These are phyloP conservation scores for Fusarium odoratissimum DNA, from an alignment of 2,329 filamentous ascomycete species.

Conservation along the genomic window DNA sequence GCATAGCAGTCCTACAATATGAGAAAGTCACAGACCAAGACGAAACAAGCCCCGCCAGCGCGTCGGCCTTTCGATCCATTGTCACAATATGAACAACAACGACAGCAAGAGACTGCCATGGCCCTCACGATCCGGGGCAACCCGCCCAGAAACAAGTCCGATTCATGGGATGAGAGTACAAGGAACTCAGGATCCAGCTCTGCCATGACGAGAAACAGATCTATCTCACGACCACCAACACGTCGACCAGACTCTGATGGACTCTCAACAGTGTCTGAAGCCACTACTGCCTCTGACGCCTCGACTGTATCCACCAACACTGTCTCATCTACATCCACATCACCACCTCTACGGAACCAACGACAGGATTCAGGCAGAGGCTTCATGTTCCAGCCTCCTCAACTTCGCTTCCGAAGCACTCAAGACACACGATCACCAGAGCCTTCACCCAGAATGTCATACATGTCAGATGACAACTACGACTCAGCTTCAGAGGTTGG, in stretches of 20 bases:
- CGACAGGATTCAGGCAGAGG: slow-evolving; percentile 23
- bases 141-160: slow-evolving; percentile 35
- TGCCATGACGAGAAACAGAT: slow-evolving; percentile 32
- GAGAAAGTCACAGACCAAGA: slow-evolving; percentile 37
- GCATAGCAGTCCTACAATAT: slow-evolving; percentile 16
- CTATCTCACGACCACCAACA: slow-evolving; percentile 35
- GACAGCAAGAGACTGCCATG: slow-evolving; percentile 39
- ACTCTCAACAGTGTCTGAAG: slow-evolving; percentile 45
- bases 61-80: slow-evolving; percentile 34
- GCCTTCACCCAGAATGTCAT: slow-evolving; percentile 37
- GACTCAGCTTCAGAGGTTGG: slow-evolving; percentile 41
- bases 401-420: slow-evolving; percentile 40
- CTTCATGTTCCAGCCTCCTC: slow-evolving; percentile 42
- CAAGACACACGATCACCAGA: slow-evolving; percentile 37
- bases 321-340: slow-evolving; percentile 6
- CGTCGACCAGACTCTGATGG: slow-evolving; percentile 36
- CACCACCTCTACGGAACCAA: slow-evolving; percentile 15
- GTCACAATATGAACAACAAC: slow-evolving; percentile 37
- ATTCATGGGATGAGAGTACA: slow-evolving; percentile 32
- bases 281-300: slow-evolving; percentile 26
- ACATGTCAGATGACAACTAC: slow-evolving; percentile 43
- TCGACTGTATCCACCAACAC: slow-evolving; percentile 12
- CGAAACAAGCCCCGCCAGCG: slow-evolving; percentile 18
- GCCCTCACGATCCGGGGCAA: slow-evolving; percentile 44
- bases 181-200: slow-evolving; percentile 24